phyloP scores from a whole-genome alignment of 257 asterid species.

The Schizonepeta tenuifolia region DNA sequence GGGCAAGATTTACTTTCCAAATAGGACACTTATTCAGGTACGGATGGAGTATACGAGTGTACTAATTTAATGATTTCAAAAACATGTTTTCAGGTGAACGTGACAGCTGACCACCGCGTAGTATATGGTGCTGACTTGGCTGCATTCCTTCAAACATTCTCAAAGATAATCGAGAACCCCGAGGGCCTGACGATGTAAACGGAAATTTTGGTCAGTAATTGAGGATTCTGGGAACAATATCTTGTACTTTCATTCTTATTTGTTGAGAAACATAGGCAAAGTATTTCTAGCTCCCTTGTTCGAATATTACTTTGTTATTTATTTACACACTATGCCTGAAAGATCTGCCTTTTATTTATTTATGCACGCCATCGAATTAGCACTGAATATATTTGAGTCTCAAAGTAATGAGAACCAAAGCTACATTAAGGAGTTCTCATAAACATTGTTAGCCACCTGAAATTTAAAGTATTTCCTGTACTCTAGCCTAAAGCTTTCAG shows the following conservation, averaged over 20 bases:
- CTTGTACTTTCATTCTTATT: conserved; percentile 24
- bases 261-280: conserved; percentile 24
- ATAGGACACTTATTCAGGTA: no score
- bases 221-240: conserved; percentile 28
- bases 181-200: conserved; percentile 75
- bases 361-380: not conserved
- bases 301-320: conserved; percentile 13
- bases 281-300: conserved; percentile 3
- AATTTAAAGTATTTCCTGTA: not conserved
- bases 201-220: conserved; percentile 19
- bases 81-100: conserved; percentile 64
- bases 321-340: not conserved
- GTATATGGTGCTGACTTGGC: conserved; percentile 90
- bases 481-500: conserved; percentile 24
- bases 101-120: conserved; percentile 85
- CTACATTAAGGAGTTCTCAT: conserved; percentile 3
- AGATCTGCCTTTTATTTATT: not conserved
- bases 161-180: conserved; percentile 80
- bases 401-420: not conserved
- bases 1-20: no score
- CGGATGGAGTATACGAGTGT: not conserved
- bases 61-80: not conserved
- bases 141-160: conserved; percentile 74
- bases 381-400: not conserved
- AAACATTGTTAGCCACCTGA: conserved; percentile 12